Base-by-base conservation (phyloP, 129 eudicot genomes). In the Centaurea solstitialis region DNA sequence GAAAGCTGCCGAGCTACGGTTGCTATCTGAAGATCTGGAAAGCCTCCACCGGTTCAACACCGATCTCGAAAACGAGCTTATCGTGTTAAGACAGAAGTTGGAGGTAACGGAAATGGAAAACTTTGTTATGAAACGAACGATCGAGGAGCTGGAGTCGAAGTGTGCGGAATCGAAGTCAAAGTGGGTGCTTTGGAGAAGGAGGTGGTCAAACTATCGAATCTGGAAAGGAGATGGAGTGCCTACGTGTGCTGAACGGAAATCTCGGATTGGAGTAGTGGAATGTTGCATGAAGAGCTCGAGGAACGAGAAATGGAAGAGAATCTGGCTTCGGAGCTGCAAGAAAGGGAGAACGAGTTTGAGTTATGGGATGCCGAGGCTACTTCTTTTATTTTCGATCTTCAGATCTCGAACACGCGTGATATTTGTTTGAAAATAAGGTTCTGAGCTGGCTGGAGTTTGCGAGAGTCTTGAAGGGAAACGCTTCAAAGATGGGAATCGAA, bases 291-390 rank as follows among this genome's bases (percentile, higher is more conserved):
- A 81, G 94, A 94, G 75, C 64, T 89, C 3, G 92, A 92, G 53
- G 90, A 89, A 33, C 87, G 62, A 81, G 79, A 57, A 88, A 76
- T 33, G 81, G 94, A 91, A 79, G 89, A 84, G 71, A 72, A 78
- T 75, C 68, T 95, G 87, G 74, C 82, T 81, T 89, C 80, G 1
- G 94, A 95, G 77, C 89, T 95, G 70, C 89, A 88, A 81, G 95
- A 89, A 75, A 84, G 86, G 65, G 92, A 79, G 79, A 86, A 87
- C 12, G 99, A 91, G 80, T 91, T 86, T 82, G 92, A 93, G 79
- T 84, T 95, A 21, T 95, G 98, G 98, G 99, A 95, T 61, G 88
- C 99, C 7, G 99, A 95, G 86, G 99, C 99, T 1, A 67, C 93
- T 15, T 74, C 94, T 2, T 95, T 95, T 76, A 85, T 88, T 80